phyloP scores from a whole-genome alignment of 306 rosid genomes.

The Hippophae tibetana region DNA sequence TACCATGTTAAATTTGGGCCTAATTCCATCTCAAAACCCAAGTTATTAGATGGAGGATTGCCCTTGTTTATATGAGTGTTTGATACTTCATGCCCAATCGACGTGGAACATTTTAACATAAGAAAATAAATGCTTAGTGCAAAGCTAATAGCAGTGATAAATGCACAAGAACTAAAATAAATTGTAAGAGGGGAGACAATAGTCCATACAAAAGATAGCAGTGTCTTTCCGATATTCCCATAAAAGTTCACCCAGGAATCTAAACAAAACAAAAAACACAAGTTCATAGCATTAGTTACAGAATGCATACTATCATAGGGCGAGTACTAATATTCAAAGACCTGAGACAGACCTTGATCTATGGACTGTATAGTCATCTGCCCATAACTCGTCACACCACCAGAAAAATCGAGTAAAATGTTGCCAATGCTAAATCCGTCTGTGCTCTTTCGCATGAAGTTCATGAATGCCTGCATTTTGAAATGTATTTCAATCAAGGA shows the following conservation, averaged over 20 bases:
- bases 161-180: neutral
- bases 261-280: slow-evolving; percentile 19
- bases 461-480: slow-evolving; percentile 58
- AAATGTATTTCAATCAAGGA: neutral
- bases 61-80: no score
- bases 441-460: slow-evolving; percentile 69
- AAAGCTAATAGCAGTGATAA: neutral
- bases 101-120: no score
- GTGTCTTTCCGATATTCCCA: slow-evolving; percentile 73
- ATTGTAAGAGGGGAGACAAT: neutral
- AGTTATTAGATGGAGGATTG: no score
- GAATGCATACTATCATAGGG: slow-evolving; percentile 7
- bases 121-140: neutral
- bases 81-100: no score
- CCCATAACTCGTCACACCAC: slow-evolving; percentile 60
- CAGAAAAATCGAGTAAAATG: slow-evolving; percentile 68
- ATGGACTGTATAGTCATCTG: slow-evolving; percentile 85
- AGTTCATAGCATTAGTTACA: slow-evolving; percentile 2
- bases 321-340: slow-evolving; percentile 1
- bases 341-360: slow-evolving; percentile 59
- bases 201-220: slow-evolving; percentile 67
- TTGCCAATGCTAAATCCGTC: slow-evolving; percentile 84
- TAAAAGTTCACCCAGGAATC: slow-evolving; percentile 86
- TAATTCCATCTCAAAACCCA: no score
- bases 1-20: no score